These are phyloP conservation scores for Cladosporium austrohemisphaericum DNA, from an alignment of 2,329 filamentous ascomycete species.

Conservation along the genomic window DNA sequence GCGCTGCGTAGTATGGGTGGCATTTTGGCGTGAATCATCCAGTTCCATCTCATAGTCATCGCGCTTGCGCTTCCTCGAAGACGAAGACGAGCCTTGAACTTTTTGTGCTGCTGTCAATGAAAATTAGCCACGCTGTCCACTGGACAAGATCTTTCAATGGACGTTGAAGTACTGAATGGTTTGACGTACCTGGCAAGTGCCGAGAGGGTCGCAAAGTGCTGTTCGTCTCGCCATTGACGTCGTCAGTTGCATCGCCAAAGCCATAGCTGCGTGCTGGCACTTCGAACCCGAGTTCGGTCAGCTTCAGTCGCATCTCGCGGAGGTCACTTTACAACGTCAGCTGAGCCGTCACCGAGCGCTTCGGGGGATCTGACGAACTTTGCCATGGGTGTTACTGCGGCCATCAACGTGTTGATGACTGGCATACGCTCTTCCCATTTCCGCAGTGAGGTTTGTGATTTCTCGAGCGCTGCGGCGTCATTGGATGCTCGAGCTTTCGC, in stretches of 20 bases:
- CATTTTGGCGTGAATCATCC: constrained; percentile 15
- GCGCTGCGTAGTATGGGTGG: constrained; percentile 4
- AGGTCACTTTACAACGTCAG: constrained; percentile 29
- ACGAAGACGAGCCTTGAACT: constrained; percentile 21
- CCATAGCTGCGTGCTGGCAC: constrained; percentile 26
- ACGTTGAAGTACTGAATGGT: no score
- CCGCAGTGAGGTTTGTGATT: constrained; percentile 26
- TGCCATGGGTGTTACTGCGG: constrained; percentile 32
- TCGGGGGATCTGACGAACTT: no score
- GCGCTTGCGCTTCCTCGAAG: constrained; percentile 33
- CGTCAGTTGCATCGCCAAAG: constrained; percentile 14
- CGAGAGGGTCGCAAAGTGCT: no score
- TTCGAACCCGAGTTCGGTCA: constrained; percentile 29
- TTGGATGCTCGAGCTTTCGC: constrained; percentile 16
- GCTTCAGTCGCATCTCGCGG: constrained; percentile 25
- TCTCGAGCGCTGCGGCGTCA: constrained; percentile 22
- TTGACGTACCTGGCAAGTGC: not conserved
- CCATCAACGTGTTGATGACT: constrained; percentile 36
- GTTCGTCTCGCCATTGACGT: not conserved
- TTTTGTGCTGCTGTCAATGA: not conserved
- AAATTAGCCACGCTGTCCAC: no score
- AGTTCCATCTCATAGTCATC: constrained; percentile 20
- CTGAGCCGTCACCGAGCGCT: not conserved
- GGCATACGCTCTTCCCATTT: constrained; percentile 33
- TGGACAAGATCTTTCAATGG: no score